Base-by-base conservation (phyloP, 2,329 filamentous ascomycete species). In the Raffaelea arxii region DNA sequence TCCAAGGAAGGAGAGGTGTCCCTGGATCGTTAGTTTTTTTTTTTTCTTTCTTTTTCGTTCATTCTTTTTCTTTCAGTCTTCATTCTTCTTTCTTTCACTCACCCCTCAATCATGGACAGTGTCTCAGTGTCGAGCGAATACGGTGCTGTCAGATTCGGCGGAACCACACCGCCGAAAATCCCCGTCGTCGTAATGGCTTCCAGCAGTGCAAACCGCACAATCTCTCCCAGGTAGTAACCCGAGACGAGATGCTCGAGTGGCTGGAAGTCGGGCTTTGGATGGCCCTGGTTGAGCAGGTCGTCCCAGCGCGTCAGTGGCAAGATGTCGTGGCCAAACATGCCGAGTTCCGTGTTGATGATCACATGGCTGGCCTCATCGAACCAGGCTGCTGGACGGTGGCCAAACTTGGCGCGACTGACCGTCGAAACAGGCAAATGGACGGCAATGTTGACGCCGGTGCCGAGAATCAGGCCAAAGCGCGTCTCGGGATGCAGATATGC, bases 151-250 rank as follows among this genome's bases (percentile, higher is more conserved):
- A 83, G 59, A 2, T 71, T 77, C 3, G 70, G 60, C 11, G 80
- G 78, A 10, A 81, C 60, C 5, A 74, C 58, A 10, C 78, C 78
- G 2, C 74, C 76, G 41, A 82, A 68, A 1, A 80, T 53, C 0
- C 71, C 75, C 0, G 72, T 68, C 0, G 66, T 69, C 47, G 71
- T 62, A 41, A 82, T 71, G 0, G 77, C 78, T 50, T 84, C 80
- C 21, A 80, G 51, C 38, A 82, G 63, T 0, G 72, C 69, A 12
- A 78, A 60, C 18, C 81, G 70, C 53, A 71, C 76, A 41, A 84
- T 72, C 60, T 85, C 81, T 41, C 81, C 81, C 3, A 85, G 63
- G 56, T 85, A 84, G 55, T 75, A 78, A 30, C 81, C 81, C 54
- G 77, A 77, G 37, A 82, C 74, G 51, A 83, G 65, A 51, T 80